Evolutionary conservation across 2,329 filamentous ascomycete genomes (phyloP), one percentile per base, ranked within the genome.

Genomic region (Penicillium nordicum): DNA sequence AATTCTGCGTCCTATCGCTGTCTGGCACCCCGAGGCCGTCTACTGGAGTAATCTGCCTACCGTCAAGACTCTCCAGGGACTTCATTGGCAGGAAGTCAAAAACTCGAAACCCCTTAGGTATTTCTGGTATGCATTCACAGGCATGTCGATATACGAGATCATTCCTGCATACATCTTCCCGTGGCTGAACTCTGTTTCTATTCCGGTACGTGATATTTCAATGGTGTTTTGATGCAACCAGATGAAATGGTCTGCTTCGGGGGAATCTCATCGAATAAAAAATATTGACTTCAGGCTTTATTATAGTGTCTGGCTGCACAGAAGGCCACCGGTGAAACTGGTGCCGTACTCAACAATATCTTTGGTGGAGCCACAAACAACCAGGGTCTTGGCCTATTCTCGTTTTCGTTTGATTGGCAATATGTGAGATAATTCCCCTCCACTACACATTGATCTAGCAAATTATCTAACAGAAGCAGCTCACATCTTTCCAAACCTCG

Each of bases 21-120:
- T 84, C 11, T 84, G 79, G 75, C 81, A 82, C 50, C 78, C 80
- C 5, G 81, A 84, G 14, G 76, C 80, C 2, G 82, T 84, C 3
- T 84, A 82, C 68, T 84, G 82, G 82, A 72, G 74, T 36, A 80
- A 73, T 6, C 66, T 84, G 4, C 82, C 82, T 0, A 79, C 76
- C 0, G 80, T 83, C 50, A 83, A 82, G 60, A 78, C 76, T 0
- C 76, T 83, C 8, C 81, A 84, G 58, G 79, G 79, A 0, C 72
- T 84, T 4, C 81, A 84, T 60, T 84, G 80, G 78, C 75, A 83
- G 43, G 64, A 77, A 0, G 18, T 82, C 30, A 80, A 79, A 64
- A 71, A 76, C 59, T 81, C 79, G 0, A 81, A 81, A 61, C 81
- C 80, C 0, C 70, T 84, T 0, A 71, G 79, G 6, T 76, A 72